Evolutionary conservation across 2,329 filamentous ascomycete species (phyloP), one percentile per base, ranked within the genome.

Genomic region (Verticillium alfalfae): DNA sequence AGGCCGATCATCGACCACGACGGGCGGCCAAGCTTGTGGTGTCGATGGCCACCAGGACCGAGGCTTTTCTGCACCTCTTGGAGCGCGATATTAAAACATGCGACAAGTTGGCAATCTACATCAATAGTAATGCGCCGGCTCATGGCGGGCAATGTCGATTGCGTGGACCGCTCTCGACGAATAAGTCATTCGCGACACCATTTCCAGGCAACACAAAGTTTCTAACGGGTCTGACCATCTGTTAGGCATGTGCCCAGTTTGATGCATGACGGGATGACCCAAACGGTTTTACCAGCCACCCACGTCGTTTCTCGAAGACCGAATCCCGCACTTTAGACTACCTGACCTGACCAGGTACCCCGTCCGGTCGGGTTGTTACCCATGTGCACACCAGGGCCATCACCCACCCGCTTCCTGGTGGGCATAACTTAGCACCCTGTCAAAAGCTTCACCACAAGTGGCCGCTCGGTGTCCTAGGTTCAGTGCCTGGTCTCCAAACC

Each of bases 381-480:
- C 45, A 52, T 52, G n/a, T 26, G n/a, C 39, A 5, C 26, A 31
- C 26, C 26, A 31, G 26, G 26, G 26, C 26, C 22, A 22, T 22
- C 22, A 22, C 22, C 22, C 22, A 22, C 22, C 22, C 22, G 18
- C n/a, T 52, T 18, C 6, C 45, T 52, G 9, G 54, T 15, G 34
- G 55, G 10, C 37, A 56, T 18, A 57, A 31, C 60, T 60, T 58
- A 62, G 62, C 54, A 39, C 63, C 36, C 59, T 64, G 60, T 64
- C 61, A 62, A 64, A 60, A 66, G 64, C 62, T 64, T 66, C 65
- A 66, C 65, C 65, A 64, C 65, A 66, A 64, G 59, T 66, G 60
- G 34, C 18, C n/a, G 38, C 10, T 34, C 63, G 26, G 57, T 63
- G 59, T 64, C 55, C 64, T 65, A 66, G 64, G 64, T 63, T 62